Base-by-base conservation (phyloP, 768 basidiomycete genomes). In the Boletellus emodensis region DNA sequence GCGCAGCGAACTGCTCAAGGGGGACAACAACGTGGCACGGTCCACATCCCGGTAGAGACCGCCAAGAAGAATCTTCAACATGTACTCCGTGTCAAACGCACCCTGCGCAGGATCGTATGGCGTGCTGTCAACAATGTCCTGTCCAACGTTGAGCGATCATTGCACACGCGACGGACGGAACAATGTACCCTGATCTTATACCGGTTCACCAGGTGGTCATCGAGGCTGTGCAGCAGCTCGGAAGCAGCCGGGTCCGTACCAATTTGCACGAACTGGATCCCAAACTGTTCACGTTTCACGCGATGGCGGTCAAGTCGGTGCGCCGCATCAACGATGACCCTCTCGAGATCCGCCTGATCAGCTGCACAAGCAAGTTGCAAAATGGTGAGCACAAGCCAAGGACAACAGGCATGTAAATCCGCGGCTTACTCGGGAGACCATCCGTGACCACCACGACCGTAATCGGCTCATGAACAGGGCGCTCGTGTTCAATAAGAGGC, bases 51-150 rank as follows among this genome's bases (percentile, higher is more conserved):
- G 52, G 40, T 53, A 44, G 14, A 67, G 3, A 42, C 63, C 50
- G 4, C 68, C 68, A 17, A 68, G 61, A 12, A 68, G 61, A 40
- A 68, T 66, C 59, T 70, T 68, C 15, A 70, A 30, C 68, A 68
- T 68, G 51, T 70, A 68, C 40, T 68, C 68, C 9, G 68, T 64
- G 52, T 70, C 62, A 20, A 68, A 68, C 4, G 40, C 51, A 50
- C 68, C 68, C 4, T 62, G 51, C 15, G 48, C 58, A 38, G 60
- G 66, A 42, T 69, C 64, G 41, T 52, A 78, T 9, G 70, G 69
- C 5, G 74, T 75, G 34, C 74, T 73, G 58, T 78, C 77, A 8
- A 79, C 75, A 26, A 78, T 71, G 51, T 79, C 78, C 63, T 76
- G 52, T 39, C 10, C 15, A 42, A 13, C 3, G 12, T 48, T 60